Evolutionary conservation across 805 yeast genomes (phyloP), one percentile per base, ranked within the genome.

Genomic region (Candida fluviatilis): DNA sequence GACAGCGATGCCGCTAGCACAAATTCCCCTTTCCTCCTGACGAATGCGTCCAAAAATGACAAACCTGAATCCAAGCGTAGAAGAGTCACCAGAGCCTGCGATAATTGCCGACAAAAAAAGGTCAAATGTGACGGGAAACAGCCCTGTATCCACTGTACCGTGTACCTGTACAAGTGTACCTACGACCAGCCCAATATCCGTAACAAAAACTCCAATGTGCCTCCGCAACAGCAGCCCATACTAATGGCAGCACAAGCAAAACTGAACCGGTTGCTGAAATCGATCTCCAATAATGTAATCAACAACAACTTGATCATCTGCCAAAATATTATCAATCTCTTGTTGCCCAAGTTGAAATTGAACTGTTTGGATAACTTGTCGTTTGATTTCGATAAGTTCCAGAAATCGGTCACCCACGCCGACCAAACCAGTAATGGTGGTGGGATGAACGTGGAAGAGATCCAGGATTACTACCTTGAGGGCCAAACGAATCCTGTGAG

Each of bases 131-230:
- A 83, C 55, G 93, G 91, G 4, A 73, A 75, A 49, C 82, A 75
- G 49, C 93, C 91, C 1, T 84, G 95, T 57, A 74, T 77, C 23
- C 87, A 81, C 57, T 88, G 96, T 55, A 84, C 95, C 1, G 95
- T 87, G 1, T 89, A 87, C 61, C 78, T 86, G 15, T 85, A 84
- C 58, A 83, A 78, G 40, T 88, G 96, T 60, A 78, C 95, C 0
- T 88, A 88, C 56, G 85, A 84, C 52, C 87, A 85, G 51, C 91
- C 95, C 7, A 71, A 82, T 37, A 64, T 71, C 39, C 60, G 85
- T 35, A 77, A 75, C 51, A 77, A 64, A 50, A 63, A 60, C 41
- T 52, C 55, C 34, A 48, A 52, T n/a, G 62, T 33, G 5, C 35
- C 35, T 6, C 34, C 34, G 19, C 35, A 33, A 23, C 24, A 17